Conservation (phyloP, 257 asterid species). For the Cinchona pubescens region DNA sequence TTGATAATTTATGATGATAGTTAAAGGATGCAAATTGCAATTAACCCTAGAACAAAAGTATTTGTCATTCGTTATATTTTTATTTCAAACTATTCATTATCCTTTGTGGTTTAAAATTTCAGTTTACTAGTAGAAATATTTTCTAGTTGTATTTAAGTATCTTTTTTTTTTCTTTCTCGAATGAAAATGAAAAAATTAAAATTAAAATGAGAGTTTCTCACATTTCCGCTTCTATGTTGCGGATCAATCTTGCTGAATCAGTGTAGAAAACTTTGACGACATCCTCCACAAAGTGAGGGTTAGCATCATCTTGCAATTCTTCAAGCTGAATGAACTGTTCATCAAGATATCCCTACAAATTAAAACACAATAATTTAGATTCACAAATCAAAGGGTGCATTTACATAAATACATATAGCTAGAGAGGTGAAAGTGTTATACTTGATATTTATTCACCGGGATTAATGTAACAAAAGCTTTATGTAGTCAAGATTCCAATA, state of each 20-base stretch:
- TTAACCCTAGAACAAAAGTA: no score
- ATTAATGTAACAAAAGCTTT: background rate
- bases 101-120: background rate
- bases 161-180: background rate
- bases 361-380: background rate
- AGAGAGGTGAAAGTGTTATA: background rate
- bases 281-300: slow-evolving; percentile 79
- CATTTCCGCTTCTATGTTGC: slow-evolving; percentile 55
- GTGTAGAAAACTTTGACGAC: slow-evolving; percentile 56
- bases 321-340: slow-evolving; percentile 74
- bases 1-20: no score
- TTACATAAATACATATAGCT: background rate
- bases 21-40: no score
- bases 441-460: background rate
- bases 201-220: slow-evolving; percentile 19
- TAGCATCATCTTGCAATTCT: slow-evolving; percentile 75
- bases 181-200: background rate
- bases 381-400: background rate
- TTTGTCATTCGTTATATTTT: no score
- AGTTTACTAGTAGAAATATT: background rate
- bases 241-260: slow-evolving; percentile 59
- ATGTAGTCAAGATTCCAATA: background rate
- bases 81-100: background rate
- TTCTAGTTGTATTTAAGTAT: background rate
- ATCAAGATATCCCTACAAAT: slow-evolving; percentile 65